Percentiles rank a stretch among this genome's conserved stretches.
These are phyloP conservation scores for Cephalotrichum gorgonifer DNA, from an alignment of 2,329 filamentous ascomycete species.

Conservation along the genomic window DNA sequence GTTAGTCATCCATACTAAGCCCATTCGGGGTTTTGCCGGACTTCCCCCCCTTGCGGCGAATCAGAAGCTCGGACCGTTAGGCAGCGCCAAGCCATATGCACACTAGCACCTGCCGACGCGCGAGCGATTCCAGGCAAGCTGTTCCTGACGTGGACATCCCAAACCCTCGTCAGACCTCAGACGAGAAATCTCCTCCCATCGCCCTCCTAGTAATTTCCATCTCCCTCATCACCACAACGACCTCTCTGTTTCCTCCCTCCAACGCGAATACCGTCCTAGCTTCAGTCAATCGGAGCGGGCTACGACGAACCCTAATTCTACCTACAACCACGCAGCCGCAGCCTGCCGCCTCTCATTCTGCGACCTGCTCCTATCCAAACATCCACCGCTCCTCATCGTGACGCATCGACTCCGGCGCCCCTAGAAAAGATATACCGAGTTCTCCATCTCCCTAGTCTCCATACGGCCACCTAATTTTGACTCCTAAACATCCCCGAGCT, in stretches of 20 bases:
- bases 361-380: conserved; percentile 6
- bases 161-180: not conserved
- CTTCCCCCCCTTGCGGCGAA: not conserved
- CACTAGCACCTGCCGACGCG: not conserved
- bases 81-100: not conserved
- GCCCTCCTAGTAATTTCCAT: conserved; percentile 3
- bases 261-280: not conserved
- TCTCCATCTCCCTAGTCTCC: not conserved
- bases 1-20: not conserved
- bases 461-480: not conserved
- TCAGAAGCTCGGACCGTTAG: conserved; percentile 1
- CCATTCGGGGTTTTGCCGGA: not conserved
- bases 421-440: not conserved
- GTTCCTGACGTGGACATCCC: conserved; percentile 29
- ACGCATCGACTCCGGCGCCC: not conserved
- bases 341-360: too few relatives aligned
- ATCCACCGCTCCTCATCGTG: conserved; percentile 10
- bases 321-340: not conserved
- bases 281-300: not conserved
- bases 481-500: not conserved
- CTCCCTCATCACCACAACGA: conserved; percentile 9
- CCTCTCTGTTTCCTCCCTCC: conserved; percentile 9
- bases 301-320: not conserved
- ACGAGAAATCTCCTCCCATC: conserved; percentile 6
- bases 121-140: conserved; percentile 22